Conservation (phyloP, 371 early-diverging fungal genomes). For the Syncephalastrum racemosum region DNA sequence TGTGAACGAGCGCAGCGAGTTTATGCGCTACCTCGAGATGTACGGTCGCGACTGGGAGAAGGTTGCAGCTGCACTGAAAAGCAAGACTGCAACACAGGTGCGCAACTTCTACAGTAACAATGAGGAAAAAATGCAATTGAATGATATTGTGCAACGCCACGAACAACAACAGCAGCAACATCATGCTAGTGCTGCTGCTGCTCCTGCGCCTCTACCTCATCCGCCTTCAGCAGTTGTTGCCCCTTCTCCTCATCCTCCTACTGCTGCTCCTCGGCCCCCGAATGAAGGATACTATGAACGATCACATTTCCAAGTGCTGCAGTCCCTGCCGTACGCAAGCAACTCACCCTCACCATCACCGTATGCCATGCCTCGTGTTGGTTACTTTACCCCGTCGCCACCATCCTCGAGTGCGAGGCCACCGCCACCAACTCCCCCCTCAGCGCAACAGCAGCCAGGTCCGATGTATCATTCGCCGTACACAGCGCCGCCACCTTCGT, state of each 20-base stretch:
- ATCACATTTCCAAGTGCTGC: conserved; percentile 34
- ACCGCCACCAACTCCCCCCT: conserved; percentile 1
- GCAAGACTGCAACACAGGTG: conserved; percentile 83
- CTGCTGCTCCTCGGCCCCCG: conserved; percentile 12
- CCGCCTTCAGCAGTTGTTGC: not conserved
- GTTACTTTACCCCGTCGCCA: conserved; percentile 21
- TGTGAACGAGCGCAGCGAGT: conserved; percentile 74
- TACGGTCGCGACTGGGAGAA: conserved; percentile 81
- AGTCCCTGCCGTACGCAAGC: conserved; percentile 8
- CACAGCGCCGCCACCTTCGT: not conserved
- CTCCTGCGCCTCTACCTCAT: not conserved
- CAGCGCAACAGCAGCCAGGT: not conserved
- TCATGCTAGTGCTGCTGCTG: not conserved
- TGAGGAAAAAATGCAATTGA: conserved; percentile 65
- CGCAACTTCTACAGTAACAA: conserved; percentile 80
- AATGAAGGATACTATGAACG: conserved; percentile 7
- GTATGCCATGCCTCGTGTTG: conserved; percentile 13
- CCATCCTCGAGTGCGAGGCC: conserved; percentile 8
- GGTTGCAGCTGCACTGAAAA: conserved; percentile 68
- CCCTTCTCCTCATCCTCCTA: conserved; percentile 20
- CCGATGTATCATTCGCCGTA: conserved; percentile 1
- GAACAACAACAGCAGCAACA: conserved; percentile 21
- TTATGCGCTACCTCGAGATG: conserved; percentile 56
- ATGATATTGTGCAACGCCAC: conserved; percentile 47
- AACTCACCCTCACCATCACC: conserved; percentile 7